A percentile compares a stretch with the other conserved stretches of the same genome.
These are phyloP conservation scores for Exobasidium cylindrosporum DNA, from an alignment of 1,284 basidiomycete species.

Conservation along the genomic window DNA sequence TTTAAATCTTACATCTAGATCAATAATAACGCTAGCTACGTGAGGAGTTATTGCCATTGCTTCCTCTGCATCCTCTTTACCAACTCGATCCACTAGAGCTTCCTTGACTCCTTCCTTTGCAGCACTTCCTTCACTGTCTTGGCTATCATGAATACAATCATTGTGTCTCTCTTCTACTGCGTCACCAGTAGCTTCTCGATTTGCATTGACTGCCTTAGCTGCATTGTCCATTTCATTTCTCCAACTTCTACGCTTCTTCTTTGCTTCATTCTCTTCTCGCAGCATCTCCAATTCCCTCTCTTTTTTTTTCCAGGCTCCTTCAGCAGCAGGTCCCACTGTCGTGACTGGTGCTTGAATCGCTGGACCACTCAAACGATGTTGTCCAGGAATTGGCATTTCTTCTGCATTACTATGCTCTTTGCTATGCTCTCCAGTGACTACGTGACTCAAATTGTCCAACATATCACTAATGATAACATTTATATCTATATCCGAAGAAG, in stretches of 20 bases:
- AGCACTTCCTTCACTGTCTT: constrained; percentile 8
- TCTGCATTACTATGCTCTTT: constrained; percentile 45
- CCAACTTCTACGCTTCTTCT: constrained; percentile 5
- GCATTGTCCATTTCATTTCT: constrained; percentile 6
- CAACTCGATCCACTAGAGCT: not conserved
- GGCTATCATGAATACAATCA: not conserved
- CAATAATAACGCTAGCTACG: constrained; percentile 65
- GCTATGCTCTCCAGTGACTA: constrained; percentile 36
- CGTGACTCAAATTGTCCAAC: constrained; percentile 70
- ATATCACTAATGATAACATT: constrained; percentile 81
- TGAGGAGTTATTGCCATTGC: constrained; percentile 18
- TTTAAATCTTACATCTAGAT: constrained; percentile 90
- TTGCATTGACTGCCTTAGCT: not conserved
- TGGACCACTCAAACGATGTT: constrained; percentile 79
- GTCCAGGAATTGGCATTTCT: constrained; percentile 74
- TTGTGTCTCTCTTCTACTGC: not conserved
- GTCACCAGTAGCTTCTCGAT: not conserved
- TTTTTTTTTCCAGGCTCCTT: constrained; percentile 39
- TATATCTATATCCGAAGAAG: constrained; percentile 71
- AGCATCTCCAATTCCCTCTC: constrained; percentile 9
- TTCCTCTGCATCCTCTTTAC: constrained; percentile 19
- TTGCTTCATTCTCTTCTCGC: constrained; percentile 24
- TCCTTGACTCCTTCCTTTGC: constrained; percentile 18
- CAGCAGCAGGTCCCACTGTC: constrained; percentile 44
- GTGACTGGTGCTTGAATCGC: constrained; percentile 71